phyloP scores from a whole-genome alignment of 1,284 basidiomycete genomes.

The Singerocomus rubriflavus region DNA sequence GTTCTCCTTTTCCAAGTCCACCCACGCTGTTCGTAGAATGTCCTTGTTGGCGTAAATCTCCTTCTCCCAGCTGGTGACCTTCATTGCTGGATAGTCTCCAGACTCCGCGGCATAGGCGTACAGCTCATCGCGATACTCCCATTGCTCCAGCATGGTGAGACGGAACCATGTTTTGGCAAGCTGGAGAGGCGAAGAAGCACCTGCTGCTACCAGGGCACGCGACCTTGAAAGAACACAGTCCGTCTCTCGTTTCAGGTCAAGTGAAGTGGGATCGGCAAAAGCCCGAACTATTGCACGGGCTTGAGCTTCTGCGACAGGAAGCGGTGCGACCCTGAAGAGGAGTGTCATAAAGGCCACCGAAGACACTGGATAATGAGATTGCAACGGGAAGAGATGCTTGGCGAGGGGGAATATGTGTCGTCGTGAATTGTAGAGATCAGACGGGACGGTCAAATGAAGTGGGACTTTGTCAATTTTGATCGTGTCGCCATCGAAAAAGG shows the following conservation, averaged over 20 bases:
- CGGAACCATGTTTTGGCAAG: constrained; percentile 57
- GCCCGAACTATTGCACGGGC: constrained; percentile 53
- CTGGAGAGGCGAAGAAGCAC: constrained; percentile 31
- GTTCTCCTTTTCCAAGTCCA: constrained; percentile 50
- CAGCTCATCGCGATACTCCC: constrained; percentile 63
- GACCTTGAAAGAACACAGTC: constrained; percentile 48
- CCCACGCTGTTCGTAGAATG: constrained; percentile 55
- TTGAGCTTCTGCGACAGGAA: constrained; percentile 69
- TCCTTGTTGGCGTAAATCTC: constrained; percentile 52
- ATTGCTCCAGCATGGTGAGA: constrained; percentile 53
- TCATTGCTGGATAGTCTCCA: constrained; percentile 32
- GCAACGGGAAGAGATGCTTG: constrained; percentile 50
- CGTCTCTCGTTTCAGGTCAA: constrained; percentile 49
- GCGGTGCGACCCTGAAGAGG: constrained; percentile 51
- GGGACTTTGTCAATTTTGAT: constrained; percentile 37
- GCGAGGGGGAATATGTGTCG: constrained; percentile 64
- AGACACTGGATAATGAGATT: constrained; percentile 44
- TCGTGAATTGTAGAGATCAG: constrained; percentile 59
- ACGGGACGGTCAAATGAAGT: constrained; percentile 45
- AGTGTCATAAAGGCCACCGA: constrained; percentile 67
- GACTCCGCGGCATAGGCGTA: constrained; percentile 43
- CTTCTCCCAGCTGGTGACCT: constrained; percentile 54
- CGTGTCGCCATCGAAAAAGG: constrained; percentile 47
- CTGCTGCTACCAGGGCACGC: constrained; percentile 36
- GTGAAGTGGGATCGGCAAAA: constrained; percentile 46